phyloP scores from a whole-genome alignment of 2,329 filamentous ascomycete species.

The Ceratocystis diversiconidia region DNA sequence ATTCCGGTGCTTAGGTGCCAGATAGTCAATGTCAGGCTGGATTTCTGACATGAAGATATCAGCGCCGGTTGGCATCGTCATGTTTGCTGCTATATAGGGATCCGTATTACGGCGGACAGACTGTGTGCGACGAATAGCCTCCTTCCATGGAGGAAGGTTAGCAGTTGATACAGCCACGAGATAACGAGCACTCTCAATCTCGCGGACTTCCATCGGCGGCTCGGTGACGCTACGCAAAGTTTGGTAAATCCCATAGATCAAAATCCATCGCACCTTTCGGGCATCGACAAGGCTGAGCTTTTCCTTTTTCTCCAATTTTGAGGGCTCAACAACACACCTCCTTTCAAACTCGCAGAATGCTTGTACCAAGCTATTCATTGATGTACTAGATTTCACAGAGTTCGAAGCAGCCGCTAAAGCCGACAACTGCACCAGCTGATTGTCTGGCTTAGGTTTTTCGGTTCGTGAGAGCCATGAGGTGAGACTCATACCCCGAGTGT shows the following conservation, averaged over 20 bases:
- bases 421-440: constrained; percentile 36
- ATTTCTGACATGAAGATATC: constrained; percentile 27
- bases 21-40: constrained; percentile 43
- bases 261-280: constrained; percentile 63
- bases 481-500: constrained; percentile 24
- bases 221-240: constrained; percentile 51
- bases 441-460: constrained; percentile 34
- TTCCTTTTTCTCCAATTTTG: constrained; percentile 21
- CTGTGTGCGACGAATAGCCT: constrained; percentile 22
- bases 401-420: constrained; percentile 41
- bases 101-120: constrained; percentile 19
- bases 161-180: constrained; percentile 33
- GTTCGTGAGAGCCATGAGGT: constrained; percentile 30
- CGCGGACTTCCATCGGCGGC: constrained; percentile 46
- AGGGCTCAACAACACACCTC: constrained; percentile 28
- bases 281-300: constrained; percentile 42
- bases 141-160: constrained; percentile 35
- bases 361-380: constrained; percentile 44
- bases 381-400: constrained; percentile 25
- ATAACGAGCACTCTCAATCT: constrained; percentile 43
- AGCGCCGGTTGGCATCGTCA: neutral
- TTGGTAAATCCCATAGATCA: constrained; percentile 61
- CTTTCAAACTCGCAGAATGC: constrained; percentile 60
- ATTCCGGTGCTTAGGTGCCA: constrained; percentile 29
- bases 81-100: constrained; percentile 8